A percentile compares a stretch with the other conserved stretches of the same genome.
phyloP scores from a whole-genome alignment of 1,284 basidiomycete genomes.

The Tilletiaria anomala region DNA sequence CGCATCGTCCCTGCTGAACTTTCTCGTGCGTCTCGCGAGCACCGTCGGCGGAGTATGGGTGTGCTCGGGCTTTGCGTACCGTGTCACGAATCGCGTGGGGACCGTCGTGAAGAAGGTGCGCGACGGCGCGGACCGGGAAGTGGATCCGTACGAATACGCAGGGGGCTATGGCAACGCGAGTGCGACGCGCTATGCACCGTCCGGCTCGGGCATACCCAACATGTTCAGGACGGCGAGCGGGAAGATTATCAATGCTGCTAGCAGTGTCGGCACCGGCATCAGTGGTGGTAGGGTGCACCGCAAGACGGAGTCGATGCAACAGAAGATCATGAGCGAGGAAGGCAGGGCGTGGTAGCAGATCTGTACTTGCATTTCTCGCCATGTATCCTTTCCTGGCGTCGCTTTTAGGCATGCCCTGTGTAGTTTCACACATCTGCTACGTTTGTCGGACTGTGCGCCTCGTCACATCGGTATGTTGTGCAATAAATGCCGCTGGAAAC shows the following conservation, averaged over 20 bases:
- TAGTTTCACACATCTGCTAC: too few relatives aligned
- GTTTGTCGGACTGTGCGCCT: too few relatives aligned
- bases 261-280: constrained; percentile 11
- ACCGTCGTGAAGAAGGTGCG: constrained; percentile 7
- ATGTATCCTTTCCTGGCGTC: too few relatives aligned
- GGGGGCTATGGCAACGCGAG: constrained; percentile 3
- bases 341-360: constrained; percentile 15
- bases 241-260: constrained; percentile 8
- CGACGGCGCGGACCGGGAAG: constrained; percentile 4
- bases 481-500: too few relatives aligned
- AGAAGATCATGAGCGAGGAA: constrained; percentile 17
- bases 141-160: constrained; percentile 8
- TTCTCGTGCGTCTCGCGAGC: constrained; percentile 59
- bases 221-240: constrained; percentile 6
- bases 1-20: constrained; percentile 63
- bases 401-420: too few relatives aligned
- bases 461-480: too few relatives aligned
- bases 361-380: too few relatives aligned
- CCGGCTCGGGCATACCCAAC: background rate
- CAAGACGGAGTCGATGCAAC: constrained; percentile 6
- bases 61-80: constrained; percentile 24
- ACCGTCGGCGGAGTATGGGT: constrained; percentile 42
- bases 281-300: background rate
- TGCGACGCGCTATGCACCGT: constrained; percentile 5
- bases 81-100: constrained; percentile 16